Percentiles rank a stretch among this genome's conserved stretches.
These are phyloP conservation scores for Lentinula novae-zelandiae DNA, from an alignment of 1,284 basidiomycete species.

Conservation along the genomic window DNA sequence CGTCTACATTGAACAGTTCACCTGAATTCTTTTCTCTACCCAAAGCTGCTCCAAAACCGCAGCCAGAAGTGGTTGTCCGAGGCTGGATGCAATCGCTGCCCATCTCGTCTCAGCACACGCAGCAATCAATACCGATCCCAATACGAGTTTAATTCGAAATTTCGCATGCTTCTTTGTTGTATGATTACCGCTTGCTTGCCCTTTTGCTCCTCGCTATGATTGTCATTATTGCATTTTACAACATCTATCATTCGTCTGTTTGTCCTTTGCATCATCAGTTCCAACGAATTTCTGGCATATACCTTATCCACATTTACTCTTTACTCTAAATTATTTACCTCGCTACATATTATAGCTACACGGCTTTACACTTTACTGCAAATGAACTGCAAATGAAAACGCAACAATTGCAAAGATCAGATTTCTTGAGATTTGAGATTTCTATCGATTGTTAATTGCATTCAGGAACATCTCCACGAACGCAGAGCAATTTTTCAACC, in stretches of 20 bases:
- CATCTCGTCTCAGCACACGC: constrained; percentile 2
- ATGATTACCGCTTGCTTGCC: neutral
- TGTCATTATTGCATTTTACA: neutral
- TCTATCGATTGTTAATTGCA: too few species aligned
- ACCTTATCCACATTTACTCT: neutral
- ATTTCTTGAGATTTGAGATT: neutral
- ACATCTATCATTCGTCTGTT: neutral
- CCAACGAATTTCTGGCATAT: neutral
- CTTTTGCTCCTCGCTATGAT: neutral
- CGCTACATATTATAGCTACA: neutral
- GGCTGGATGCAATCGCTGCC: neutral
- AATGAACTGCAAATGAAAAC: too few species aligned
- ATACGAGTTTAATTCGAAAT: constrained; percentile 6
- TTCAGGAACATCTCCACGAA: too few species aligned
- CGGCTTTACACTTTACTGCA: too few species aligned
- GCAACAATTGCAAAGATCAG: neutral
- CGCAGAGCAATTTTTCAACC: neutral
- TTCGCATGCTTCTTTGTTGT: neutral
- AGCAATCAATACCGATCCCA: neutral
- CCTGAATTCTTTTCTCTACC: neutral
- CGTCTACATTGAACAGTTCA: constrained; percentile 6
- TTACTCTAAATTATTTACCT: too few species aligned
- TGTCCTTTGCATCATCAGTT: neutral
- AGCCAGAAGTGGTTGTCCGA: neutral
- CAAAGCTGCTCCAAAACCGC: neutral